Conservation (phyloP, 768 basidiomycete species). For the Heimioporus sp. region DNA sequence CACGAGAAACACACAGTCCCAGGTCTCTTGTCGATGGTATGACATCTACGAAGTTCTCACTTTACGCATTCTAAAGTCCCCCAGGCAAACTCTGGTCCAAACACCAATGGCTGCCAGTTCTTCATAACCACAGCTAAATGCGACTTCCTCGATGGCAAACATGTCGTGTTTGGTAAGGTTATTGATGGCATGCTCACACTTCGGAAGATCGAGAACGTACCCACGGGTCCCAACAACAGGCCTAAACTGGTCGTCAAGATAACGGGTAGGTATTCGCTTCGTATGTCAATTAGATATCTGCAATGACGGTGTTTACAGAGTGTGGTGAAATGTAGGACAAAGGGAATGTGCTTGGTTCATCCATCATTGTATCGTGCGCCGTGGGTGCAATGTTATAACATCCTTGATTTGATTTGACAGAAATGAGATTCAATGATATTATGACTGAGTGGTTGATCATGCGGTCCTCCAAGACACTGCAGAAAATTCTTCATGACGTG, state of each 20-base stretch:
- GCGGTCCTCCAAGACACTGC: conserved; percentile 53
- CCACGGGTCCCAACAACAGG: conserved; percentile 86
- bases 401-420: neutral
- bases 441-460: no score
- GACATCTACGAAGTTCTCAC: conserved; percentile 4
- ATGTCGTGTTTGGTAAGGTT: conserved; percentile 89
- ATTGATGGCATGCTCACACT: conserved; percentile 94
- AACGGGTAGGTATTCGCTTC: conserved; percentile 51
- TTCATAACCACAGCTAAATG: conserved; percentile 96
- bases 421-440: neutral
- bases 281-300: neutral
- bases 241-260: conserved; percentile 90
- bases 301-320: conserved; percentile 33
- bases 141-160: conserved; percentile 93
- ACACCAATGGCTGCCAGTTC: conserved; percentile 97
- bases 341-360: neutral
- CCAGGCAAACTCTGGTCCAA: conserved; percentile 92
- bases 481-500: conserved; percentile 56
- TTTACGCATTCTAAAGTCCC: conserved; percentile 1
- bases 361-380: neutral
- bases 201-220: conserved; percentile 93
- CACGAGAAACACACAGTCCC: conserved; percentile 83
- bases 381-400: no score
- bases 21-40: conserved; percentile 89
- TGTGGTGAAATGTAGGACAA: conserved; percentile 55